Conservation (phyloP, 2,329 filamentous ascomycete species). For the Colletotrichum godetiae region DNA sequence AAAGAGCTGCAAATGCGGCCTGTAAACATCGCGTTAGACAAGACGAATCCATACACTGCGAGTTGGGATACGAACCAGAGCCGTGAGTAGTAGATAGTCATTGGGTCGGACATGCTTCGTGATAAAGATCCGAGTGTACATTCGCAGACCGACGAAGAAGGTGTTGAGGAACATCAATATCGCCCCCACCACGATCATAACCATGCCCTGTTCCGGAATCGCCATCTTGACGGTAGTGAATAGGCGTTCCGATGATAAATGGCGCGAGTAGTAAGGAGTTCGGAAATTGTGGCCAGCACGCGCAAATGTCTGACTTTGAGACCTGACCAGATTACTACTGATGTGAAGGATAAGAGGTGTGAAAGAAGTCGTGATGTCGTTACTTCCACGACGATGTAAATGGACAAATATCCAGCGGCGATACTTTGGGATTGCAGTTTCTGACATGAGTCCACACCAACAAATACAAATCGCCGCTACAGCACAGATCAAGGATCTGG, state of each 20-base stretch:
- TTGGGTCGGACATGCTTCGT: neutral
- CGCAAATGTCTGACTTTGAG: neutral
- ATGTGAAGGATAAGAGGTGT: neutral
- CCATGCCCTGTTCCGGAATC: neutral
- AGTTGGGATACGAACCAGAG: conserved; percentile 2
- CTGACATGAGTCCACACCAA: neutral
- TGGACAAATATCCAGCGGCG: too few species aligned
- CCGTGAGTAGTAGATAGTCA: conserved; percentile 3
- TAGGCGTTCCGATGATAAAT: neutral
- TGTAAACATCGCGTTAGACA: neutral
- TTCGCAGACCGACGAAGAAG: conserved; percentile 15
- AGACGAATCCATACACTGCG: neutral
- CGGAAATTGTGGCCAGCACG: neutral
- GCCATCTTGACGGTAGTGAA: neutral
- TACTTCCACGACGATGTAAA: too few species aligned
- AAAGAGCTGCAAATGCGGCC: conserved; percentile 21
- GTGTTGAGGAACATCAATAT: conserved; percentile 19
- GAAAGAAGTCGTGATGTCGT: too few species aligned
- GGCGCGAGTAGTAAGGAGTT: neutral
- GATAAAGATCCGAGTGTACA: conserved; percentile 21
- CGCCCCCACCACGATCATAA: conserved; percentile 12
- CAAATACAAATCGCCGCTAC: conserved; percentile 1
- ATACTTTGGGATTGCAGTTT: neutral
- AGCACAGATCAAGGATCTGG: neutral
- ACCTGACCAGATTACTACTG: neutral